Base-by-base conservation (phyloP, 257 asterid genomes). In the Echites panduratus region DNA sequence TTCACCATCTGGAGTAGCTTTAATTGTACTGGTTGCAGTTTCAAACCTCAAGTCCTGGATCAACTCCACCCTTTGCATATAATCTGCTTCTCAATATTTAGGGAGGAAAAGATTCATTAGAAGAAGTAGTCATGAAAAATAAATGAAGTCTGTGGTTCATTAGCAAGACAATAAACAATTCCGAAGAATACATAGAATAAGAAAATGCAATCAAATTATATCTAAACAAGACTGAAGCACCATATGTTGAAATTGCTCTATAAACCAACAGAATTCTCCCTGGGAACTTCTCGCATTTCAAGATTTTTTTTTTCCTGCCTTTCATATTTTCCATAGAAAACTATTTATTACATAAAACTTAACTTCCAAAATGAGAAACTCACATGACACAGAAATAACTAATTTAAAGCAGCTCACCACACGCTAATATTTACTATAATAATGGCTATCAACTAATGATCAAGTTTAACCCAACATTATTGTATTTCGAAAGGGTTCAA, bases 31-130 rank as follows among this genome's bases (percentile, higher is more conserved):
- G 16, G 93, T 88, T 2, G 97, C 86, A 32, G 97, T 91, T 78
- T 91, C 99, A 80, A 94, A 94, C 81, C 88, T 84, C 95, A 94
- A 86, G 78, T 94, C 97, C 77, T 94, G 99, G 50, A 94, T 72
- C 78, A 94, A 81, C 32, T 94, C 97, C 79, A 94, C 87, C 68
- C 97, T 84, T 76, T 85, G 89, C 95, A 81, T 67, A 81, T 94
- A 89, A 74, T 89, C 97, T 89, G 84, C 50, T 17, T 43, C 65
- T 2, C 45, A 65, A 75, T 74, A 81, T 68, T 24, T 26, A 70
- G 72, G 48, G 35, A 32, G 38, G 3, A 32, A 32, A 32, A 57
- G 69, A 68, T 56, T 69, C 38, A 49, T 75, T 43, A 75, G 68
- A 41, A 64, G 67, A 20, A 32, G 48, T 4, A 64, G 29, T 64